Conservation (phyloP, 768 basidiomycete genomes). For the Tephrocybe sp. region DNA sequence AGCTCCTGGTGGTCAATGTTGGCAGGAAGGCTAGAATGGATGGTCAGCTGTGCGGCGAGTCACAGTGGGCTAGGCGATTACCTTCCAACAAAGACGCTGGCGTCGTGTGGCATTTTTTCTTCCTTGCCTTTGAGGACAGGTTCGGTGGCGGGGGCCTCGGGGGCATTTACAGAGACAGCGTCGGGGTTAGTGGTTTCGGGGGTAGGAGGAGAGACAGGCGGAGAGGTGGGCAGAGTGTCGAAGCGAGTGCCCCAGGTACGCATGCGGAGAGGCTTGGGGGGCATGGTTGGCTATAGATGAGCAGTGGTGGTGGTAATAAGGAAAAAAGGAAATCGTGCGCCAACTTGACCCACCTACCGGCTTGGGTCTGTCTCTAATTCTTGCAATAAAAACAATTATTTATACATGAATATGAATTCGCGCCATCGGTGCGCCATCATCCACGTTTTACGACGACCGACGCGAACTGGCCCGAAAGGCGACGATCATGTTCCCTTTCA, state of each 20-base stretch:
- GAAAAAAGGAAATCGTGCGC: slow-evolving; percentile 4
- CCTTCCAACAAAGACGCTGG: slow-evolving; percentile 88
- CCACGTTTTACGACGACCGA: slow-evolving; percentile 48
- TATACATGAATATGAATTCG: slow-evolving; percentile 9
- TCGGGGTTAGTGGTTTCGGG: slow-evolving; percentile 16
- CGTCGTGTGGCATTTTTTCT: slow-evolving; percentile 65
- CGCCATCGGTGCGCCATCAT: slow-evolving; percentile 7
- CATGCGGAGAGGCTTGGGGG: slow-evolving; percentile 38
- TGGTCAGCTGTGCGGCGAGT: background rate
- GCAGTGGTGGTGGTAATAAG: slow-evolving; percentile 8
- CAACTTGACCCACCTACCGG: slow-evolving; percentile 7
- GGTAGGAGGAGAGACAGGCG: slow-evolving; percentile 39
- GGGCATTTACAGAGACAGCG: slow-evolving; percentile 15
- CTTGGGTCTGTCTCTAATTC: slow-evolving; percentile 6
- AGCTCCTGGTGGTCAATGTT: slow-evolving; percentile 68
- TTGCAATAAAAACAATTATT: slow-evolving; percentile 12
- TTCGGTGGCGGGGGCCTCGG: slow-evolving; percentile 25
- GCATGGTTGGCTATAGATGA: slow-evolving; percentile 34
- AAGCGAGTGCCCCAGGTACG: slow-evolving; percentile 75
- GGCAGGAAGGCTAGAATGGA: slow-evolving; percentile 57
- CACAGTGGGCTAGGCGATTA: slow-evolving; percentile 26
- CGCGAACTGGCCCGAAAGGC: slow-evolving; percentile 29
- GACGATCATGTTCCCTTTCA: slow-evolving; percentile 31
- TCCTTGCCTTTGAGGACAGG: slow-evolving; percentile 29
- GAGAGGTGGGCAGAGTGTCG: slow-evolving; percentile 57